These are phyloP conservation scores for Phytophthora megakarya DNA, from an alignment of 352 stramenopile species.

Conservation along the genomic window DNA sequence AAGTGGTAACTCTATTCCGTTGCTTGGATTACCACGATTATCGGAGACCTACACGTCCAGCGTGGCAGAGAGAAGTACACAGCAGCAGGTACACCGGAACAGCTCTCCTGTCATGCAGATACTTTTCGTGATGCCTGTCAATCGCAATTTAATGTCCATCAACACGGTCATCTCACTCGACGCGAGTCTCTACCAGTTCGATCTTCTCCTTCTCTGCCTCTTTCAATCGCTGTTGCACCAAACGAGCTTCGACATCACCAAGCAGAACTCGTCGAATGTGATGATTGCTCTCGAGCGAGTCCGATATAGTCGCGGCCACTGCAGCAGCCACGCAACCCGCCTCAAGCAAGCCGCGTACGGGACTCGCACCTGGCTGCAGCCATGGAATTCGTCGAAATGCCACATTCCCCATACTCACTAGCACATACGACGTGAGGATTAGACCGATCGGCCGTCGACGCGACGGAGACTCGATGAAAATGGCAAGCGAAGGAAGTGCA, in stretches of 20 bases:
- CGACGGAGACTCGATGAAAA: slow-evolving; percentile 59
- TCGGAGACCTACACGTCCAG: neutral
- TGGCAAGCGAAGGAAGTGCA: slow-evolving; percentile 46
- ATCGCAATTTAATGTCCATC: slow-evolving; percentile 4
- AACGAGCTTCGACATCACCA: slow-evolving; percentile 25
- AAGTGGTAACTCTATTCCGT: slow-evolving; percentile 31
- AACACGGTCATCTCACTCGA: slow-evolving; percentile 7
- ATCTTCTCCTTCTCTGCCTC: slow-evolving; percentile 20
- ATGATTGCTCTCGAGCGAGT: slow-evolving; percentile 35
- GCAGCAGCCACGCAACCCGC: slow-evolving; percentile 39
- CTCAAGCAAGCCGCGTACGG: slow-evolving; percentile 43
- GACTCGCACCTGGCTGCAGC: slow-evolving; percentile 41
- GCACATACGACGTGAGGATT: slow-evolving; percentile 66
- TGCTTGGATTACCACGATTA: slow-evolving; percentile 6
- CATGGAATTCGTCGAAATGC: slow-evolving; percentile 37
- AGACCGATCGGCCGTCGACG: slow-evolving; percentile 55
- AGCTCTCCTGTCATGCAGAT: neutral
- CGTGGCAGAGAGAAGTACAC: slow-evolving; percentile 11
- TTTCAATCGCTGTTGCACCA: slow-evolving; percentile 14
- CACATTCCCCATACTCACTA: slow-evolving; percentile 57
- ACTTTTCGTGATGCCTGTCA: slow-evolving; percentile 14
- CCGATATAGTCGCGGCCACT: slow-evolving; percentile 48
- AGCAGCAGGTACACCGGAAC: slow-evolving; percentile 4
- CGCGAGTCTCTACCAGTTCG: slow-evolving; percentile 24
- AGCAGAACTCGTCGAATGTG: slow-evolving; percentile 38